Evolutionary conservation across 176 grass and related monocot species (phyloP), one percentile per base, ranked within the genome.

Genomic region (Ananas comosus): DNA sequence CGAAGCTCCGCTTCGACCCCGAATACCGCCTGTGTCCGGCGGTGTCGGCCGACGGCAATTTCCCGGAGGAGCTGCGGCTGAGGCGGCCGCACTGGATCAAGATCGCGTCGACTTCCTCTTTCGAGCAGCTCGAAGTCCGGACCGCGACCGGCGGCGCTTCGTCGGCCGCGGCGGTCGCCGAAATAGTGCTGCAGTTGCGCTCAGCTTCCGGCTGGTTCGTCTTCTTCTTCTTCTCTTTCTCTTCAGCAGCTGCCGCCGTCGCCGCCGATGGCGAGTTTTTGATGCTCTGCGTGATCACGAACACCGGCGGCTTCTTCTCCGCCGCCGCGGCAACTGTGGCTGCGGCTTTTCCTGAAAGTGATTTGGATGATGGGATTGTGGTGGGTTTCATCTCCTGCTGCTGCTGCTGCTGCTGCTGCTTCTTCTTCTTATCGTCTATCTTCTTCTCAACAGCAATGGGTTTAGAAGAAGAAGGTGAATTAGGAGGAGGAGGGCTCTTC

Each of bases 1-100:
- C 92, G 48, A 88, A 96, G 80, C 89, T 97, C 61, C 93, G 59
- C 79, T 92, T 97, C 33, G 89, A 97, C 3, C 86, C 89, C 11
- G 93, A 85, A 71, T 83, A 89, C 79, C 76, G 71, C 50, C 77
- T 53, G 69, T 82, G 66, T 49, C 87, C 74, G 10, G 18, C 80
- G 1, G n/a, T 70, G 74, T 91, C 86, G 4, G 63, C 70, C 22
- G 80, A 81, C 13, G 70, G 51, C 9, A 63, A 67, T 52, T 87
- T 92, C 13, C 93, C 89, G 0, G 89, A 97, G 1, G 93, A 97
- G 77, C 86, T 90, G 11, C 93, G 84, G 69, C 93, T 97, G 77
- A 97, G 93, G 12, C 89, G 84, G n/a, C 93, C 93, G 73, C 89
- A 97, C 71, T 97, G 89, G 76, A 92, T 90, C 13, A 92, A 78